Conservation (phyloP, 345 rosid species). For the Eutrema yunnanense region DNA sequence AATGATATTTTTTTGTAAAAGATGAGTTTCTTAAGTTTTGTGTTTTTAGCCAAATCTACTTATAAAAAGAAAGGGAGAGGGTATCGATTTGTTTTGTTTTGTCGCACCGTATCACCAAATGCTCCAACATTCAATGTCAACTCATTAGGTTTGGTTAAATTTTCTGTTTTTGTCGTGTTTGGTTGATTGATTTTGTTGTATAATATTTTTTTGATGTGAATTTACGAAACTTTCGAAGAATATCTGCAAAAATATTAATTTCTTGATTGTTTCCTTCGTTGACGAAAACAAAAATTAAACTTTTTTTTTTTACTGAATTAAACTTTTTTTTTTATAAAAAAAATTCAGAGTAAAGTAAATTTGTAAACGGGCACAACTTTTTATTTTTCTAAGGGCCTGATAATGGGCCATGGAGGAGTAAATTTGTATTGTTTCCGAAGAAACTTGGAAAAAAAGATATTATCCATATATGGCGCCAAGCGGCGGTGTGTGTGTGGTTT, state of each 20-base stretch:
- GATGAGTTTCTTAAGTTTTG: too few relatives aligned
- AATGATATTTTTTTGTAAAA: too few relatives aligned
- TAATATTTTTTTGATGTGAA: not conserved
- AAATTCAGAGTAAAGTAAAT: not conserved
- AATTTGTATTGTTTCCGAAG: not conserved
- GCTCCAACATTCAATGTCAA: not conserved
- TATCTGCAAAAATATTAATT: not conserved
- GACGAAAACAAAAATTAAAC: too few relatives aligned
- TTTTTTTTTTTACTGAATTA: too few relatives aligned
- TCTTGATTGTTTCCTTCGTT: not conserved
- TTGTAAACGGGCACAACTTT: not conserved
- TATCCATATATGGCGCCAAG: constrained; percentile 28
- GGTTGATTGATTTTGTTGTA: not conserved
- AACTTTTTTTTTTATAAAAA: too few relatives aligned
- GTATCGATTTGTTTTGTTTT: not conserved
- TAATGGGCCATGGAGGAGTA: not conserved
- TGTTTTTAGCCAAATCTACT: too few relatives aligned
- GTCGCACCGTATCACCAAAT: not conserved
- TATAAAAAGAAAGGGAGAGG: too few relatives aligned
- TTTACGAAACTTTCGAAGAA: not conserved
- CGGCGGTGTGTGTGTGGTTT: constrained; percentile 25
- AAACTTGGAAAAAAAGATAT: not conserved
- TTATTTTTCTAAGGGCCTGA: not conserved
- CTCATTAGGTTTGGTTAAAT: not conserved
- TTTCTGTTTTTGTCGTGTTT: not conserved